These are phyloP conservation scores for Novakomyces olei DNA, from an alignment of 805 yeast species.

Conservation along the genomic window DNA sequence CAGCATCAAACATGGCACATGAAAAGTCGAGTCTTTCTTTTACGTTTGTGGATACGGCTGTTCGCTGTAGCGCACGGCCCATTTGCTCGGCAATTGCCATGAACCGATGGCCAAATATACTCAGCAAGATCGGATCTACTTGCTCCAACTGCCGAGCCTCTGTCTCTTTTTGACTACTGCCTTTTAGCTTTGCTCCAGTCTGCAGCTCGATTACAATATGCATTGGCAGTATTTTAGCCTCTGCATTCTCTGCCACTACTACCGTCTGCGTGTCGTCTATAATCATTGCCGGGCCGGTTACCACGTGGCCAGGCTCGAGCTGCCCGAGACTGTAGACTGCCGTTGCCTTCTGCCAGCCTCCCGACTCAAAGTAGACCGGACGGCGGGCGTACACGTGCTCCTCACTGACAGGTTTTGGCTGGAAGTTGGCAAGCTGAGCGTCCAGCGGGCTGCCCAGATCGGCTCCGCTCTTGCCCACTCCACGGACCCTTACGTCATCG, in stretches of 20 bases:
- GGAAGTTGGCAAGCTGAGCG: not conserved
- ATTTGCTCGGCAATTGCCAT: slow-evolving; percentile 83
- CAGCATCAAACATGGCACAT: slow-evolving; percentile 57
- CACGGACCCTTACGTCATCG: slow-evolving; percentile 54
- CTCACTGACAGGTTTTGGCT: slow-evolving; percentile 5
- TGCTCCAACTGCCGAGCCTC: slow-evolving; percentile 5
- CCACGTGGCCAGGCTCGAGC: slow-evolving; percentile 28
- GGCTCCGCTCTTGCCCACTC: slow-evolving; percentile 33
- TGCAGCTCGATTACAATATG: slow-evolving; percentile 30
- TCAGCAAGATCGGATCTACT: slow-evolving; percentile 47
- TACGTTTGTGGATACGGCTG: slow-evolving; percentile 61
- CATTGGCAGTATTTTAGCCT: slow-evolving; percentile 29
- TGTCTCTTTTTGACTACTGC: too few species aligned
- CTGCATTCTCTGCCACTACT: slow-evolving; percentile 38
- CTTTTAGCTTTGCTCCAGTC: slow-evolving; percentile 12
- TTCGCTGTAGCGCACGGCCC: slow-evolving; percentile 61
- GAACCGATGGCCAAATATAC: slow-evolving; percentile 62
- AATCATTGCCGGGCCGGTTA: slow-evolving; percentile 53
- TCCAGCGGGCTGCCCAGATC: slow-evolving; percentile 16
- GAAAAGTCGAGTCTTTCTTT: slow-evolving; percentile 68
- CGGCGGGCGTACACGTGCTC: slow-evolving; percentile 18
- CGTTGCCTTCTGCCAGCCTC: slow-evolving; percentile 21
- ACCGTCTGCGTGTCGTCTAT: slow-evolving; percentile 68
- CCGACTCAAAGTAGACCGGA: slow-evolving; percentile 33
- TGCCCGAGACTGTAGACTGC: slow-evolving; percentile 35